These are phyloP conservation scores for Choanephora cucurbitarum DNA, from an alignment of 371 early-diverging fungal species.

Conservation along the genomic window DNA sequence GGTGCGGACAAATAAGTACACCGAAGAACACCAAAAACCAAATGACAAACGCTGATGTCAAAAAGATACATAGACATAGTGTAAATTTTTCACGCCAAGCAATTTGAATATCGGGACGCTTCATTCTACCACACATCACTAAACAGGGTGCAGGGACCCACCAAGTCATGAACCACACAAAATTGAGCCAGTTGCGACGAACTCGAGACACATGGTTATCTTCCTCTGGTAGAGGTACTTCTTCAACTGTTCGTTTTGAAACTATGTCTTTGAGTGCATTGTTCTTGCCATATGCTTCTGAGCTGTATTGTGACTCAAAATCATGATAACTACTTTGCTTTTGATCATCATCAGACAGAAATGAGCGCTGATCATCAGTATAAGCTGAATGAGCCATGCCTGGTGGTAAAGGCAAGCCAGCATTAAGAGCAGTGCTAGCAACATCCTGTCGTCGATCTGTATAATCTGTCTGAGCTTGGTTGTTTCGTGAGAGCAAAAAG, in stretches of 20 bases:
- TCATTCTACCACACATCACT: conserved; percentile 70
- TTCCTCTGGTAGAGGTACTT: conserved; percentile 21
- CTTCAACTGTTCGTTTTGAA: conserved; percentile 24
- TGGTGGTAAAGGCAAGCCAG: conserved; percentile 25
- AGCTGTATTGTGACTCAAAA: conserved; percentile 28
- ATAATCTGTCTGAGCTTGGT: conserved; percentile 11
- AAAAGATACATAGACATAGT: conserved; percentile 74
- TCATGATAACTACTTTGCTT: conserved; percentile 16
- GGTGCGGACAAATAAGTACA: conserved; percentile 81
- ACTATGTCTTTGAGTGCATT: conserved; percentile 28
- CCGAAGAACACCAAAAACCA: conserved; percentile 81
- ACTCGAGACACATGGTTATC: conserved; percentile 37
- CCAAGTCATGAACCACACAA: conserved; percentile 87
- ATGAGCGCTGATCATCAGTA: conserved; percentile 64
- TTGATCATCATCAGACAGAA: conserved; percentile 55
- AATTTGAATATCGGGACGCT: conserved; percentile 79
- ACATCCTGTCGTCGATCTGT: conserved; percentile 5
- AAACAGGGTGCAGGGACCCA: conserved; percentile 81
- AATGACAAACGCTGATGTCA: conserved; percentile 50
- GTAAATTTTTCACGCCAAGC: conserved; percentile 87
- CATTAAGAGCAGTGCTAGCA: conserved; percentile 12
- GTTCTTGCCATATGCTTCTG: conserved; percentile 12
- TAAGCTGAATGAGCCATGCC: conserved; percentile 29
- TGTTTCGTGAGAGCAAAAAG: conserved; percentile 13
- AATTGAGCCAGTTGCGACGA: conserved; percentile 75